These are phyloP conservation scores for Globisporangium nunn DNA, from an alignment of 352 stramenopile species.

Conservation along the genomic window DNA sequence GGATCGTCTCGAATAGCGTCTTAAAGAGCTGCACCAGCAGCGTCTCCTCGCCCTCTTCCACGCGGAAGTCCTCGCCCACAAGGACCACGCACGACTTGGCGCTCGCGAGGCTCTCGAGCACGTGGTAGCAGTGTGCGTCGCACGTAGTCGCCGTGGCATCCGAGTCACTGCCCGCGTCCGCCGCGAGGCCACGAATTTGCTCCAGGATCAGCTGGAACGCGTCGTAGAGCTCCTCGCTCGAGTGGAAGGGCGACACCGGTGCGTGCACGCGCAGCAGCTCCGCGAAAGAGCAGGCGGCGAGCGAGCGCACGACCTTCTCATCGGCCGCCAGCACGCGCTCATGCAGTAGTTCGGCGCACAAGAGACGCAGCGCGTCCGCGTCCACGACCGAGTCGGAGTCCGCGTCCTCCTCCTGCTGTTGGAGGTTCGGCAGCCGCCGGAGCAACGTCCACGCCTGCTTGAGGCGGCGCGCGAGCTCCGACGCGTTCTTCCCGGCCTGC, in stretches of 20 bases:
- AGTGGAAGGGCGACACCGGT: slow-evolving; percentile 60
- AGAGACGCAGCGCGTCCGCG: slow-evolving; percentile 23
- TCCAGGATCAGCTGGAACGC: slow-evolving; percentile 66
- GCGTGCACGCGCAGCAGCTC: slow-evolving; percentile 61
- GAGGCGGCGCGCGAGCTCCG: slow-evolving; percentile 38
- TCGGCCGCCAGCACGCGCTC: slow-evolving; percentile 34
- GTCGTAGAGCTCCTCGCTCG: slow-evolving; percentile 58
- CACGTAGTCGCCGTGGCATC: slow-evolving; percentile 19
- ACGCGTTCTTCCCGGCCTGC: slow-evolving; percentile 22
- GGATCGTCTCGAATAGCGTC: slow-evolving; percentile 59
- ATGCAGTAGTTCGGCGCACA: slow-evolving; percentile 56
- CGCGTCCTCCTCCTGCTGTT: slow-evolving; percentile 10
- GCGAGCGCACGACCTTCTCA: slow-evolving; percentile 45
- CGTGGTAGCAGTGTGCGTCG: slow-evolving; percentile 33
- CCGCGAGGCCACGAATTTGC: slow-evolving; percentile 33
- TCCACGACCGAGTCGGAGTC: slow-evolving; percentile 12
- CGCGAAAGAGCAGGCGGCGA: slow-evolving; percentile 67
- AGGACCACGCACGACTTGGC: slow-evolving; percentile 52
- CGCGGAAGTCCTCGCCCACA: slow-evolving; percentile 40
- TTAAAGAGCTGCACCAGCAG: slow-evolving; percentile 72
- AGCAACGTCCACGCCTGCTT: slow-evolving; percentile 45
- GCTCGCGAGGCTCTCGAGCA: slow-evolving; percentile 65
- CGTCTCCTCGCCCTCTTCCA: slow-evolving; percentile 28
- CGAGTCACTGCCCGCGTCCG: neutral
- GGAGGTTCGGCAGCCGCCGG: slow-evolving; percentile 23